Conservation (phyloP, 495 filamentous ascomycete genomes). For the Xylaria grammica region DNA sequence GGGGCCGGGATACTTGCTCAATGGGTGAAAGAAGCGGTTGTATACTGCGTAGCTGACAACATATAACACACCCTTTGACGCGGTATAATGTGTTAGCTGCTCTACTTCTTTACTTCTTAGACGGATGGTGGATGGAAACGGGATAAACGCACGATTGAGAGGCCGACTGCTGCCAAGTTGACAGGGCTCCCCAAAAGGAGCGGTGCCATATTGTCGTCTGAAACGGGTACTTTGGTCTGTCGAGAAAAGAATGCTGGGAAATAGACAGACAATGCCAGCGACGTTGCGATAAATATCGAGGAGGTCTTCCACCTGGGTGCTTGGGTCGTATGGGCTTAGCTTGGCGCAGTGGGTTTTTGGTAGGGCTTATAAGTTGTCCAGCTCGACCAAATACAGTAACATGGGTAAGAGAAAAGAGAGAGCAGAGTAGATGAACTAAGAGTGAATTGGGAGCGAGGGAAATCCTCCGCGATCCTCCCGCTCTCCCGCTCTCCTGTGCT, state of each 20-base stretch:
- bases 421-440: not conserved
- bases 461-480: not conserved
- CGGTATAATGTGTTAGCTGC: not conserved
- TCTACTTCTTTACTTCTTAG: not conserved
- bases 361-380: constrained; percentile 1
- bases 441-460: not conserved
- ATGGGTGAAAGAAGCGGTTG: constrained; percentile 49
- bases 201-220: constrained; percentile 24
- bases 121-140: not conserved
- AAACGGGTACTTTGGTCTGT: not conserved
- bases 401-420: not conserved
- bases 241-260: not conserved
- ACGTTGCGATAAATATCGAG: not conserved
- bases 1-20: constrained; percentile 51
- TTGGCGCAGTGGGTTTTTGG: not conserved
- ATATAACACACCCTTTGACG: constrained; percentile 15
- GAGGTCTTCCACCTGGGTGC: not conserved
- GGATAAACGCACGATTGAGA: constrained; percentile 23
- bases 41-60: constrained; percentile 33
- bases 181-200: constrained; percentile 21
- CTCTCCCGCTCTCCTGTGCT: no score
- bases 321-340: not conserved
- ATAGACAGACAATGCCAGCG: not conserved
- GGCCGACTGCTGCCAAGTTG: constrained; percentile 16
- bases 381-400: no score